Base-by-base conservation (phyloP, 2,329 filamentous ascomycete species). In the Chalaropsis ovoidea region DNA sequence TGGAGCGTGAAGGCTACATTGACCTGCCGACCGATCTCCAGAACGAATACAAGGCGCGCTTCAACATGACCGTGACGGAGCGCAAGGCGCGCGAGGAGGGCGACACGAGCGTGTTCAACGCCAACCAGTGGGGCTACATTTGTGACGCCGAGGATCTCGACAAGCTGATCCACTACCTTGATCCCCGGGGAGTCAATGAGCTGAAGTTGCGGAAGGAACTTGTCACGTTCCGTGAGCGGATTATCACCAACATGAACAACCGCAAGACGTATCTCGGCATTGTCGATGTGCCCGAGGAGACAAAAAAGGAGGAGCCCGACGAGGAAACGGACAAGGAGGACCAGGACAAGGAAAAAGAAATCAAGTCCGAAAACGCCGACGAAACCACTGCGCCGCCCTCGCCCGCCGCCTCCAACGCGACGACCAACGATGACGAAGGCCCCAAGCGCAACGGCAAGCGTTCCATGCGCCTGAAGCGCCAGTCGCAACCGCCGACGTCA, bases 121-220 rank as follows among this genome's bases (percentile, higher is more conserved):
- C 93, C 1, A 77, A 78, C 13, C 88, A 97, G 74, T 99, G 94
- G 92, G 94, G 89, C 11, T 99, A 90, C 76, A 91, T 90, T 71
- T 89, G 93, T 45, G 88, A 94, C 11, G 85, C 89, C 0, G 84
- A 87, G 61, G 82, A 89, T 45, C 76, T 99, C 4, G 89, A 94
- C 68, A 82, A 82, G 63, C 81, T 99, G 19, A 84, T 97, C 68
- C 82, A 82, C 63, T 99, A 94, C 92, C 81, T 99, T 3, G 93
- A 99, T 72, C 82, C 86, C 13, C 87, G 90, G 17, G 94, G 94
- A 0, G 81, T 87, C 69, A 91, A 95, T 69, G 94, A 99, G 76
- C 77, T 88, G 69, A 92, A 90, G 72, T 80, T 99, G 62, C 85
- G 88, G 68, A 97, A 96, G 75, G 93, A 97, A 74, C 81, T 99